Conservation (phyloP, 2,329 filamentous ascomycete genomes). For the Leptographium wingfieldii region DNA sequence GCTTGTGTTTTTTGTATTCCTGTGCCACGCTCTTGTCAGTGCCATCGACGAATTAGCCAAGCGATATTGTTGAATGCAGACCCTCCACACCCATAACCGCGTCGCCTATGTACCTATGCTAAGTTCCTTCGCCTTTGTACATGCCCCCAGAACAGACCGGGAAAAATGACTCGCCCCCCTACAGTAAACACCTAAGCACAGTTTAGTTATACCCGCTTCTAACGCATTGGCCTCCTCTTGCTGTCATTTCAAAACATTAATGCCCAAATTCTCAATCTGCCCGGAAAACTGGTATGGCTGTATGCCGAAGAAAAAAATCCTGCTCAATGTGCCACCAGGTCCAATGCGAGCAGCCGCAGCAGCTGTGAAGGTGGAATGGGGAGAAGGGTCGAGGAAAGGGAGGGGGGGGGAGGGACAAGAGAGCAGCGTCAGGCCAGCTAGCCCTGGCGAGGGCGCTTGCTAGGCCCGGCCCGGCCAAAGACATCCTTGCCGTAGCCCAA, state of each 20-base stretch:
- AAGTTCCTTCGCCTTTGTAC: not conserved
- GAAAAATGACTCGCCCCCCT: not conserved
- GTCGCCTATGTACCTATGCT: not conserved
- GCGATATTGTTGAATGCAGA: not conserved
- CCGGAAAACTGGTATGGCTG: not conserved
- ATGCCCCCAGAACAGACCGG: not conserved
- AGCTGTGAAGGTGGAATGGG: not conserved
- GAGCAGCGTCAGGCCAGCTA: slow-evolving; percentile 11
- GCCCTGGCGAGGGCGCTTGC: slow-evolving; percentile 38
- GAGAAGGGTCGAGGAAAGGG: not conserved
- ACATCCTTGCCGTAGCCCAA: slow-evolving; percentile 45
- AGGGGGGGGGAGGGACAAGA: not conserved
- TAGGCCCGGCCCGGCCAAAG: slow-evolving; percentile 29
- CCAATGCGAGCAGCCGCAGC: not conserved
- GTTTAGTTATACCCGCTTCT: not conserved
- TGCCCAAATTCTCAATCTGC: not conserved
- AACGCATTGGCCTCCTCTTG: not conserved
- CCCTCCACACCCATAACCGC: not conserved
- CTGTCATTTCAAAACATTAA: not conserved
- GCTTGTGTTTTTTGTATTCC: not conserved
- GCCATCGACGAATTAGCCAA: not conserved
- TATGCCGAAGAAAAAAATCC: not conserved
- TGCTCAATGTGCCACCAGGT: not conserved
- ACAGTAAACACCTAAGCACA: not conserved
- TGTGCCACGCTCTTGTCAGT: not conserved